Evolutionary conservation across 1,284 basidiomycete species (phyloP).

Genomic region (Cryptococcus sp.): DNA sequence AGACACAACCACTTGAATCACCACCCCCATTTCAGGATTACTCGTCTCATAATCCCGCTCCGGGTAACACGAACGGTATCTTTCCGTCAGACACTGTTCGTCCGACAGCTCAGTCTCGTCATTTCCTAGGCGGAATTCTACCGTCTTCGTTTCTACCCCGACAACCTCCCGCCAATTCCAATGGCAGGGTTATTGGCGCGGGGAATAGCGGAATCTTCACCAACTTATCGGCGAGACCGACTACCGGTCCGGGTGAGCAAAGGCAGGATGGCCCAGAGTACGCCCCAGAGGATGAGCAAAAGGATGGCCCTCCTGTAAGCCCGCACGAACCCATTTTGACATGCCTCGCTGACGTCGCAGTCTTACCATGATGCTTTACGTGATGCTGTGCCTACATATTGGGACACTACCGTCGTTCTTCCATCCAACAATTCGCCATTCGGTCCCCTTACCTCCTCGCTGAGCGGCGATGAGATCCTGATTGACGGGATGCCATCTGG

Average conservation of each 20-base stretch:
- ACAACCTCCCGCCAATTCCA: conserved; percentile 32
- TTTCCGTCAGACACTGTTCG: conserved; percentile 56
- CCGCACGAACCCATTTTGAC: neutral
- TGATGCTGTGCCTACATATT: conserved; percentile 91
- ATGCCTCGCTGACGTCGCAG: conserved; percentile 46
- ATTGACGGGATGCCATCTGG: conserved; percentile 57
- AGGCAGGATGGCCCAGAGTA: conserved; percentile 52
- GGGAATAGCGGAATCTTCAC: conserved; percentile 94
- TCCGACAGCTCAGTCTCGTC: conserved; percentile 56
- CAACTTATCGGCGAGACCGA: conserved; percentile 88
- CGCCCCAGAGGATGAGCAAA: conserved; percentile 72
- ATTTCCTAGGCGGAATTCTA: conserved; percentile 63
- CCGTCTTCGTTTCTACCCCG: conserved; percentile 66
- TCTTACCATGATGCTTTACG: conserved; percentile 84
- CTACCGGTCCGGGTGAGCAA: conserved; percentile 41
- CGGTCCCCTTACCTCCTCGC: conserved; percentile 47
- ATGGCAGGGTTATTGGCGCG: conserved; percentile 50
- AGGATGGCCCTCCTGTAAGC: conserved; percentile 77
- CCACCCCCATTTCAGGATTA: conserved; percentile 64
- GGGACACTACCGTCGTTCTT: conserved; percentile 91
- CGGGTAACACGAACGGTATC: conserved; percentile 74
- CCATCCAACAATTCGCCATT: conserved; percentile 48
- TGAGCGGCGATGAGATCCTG: conserved; percentile 53
- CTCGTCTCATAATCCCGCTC: conserved; percentile 59
- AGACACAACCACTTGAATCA: conserved; percentile 62